These are phyloP conservation scores for Rutstroemia sp. DNA, from an alignment of 2,329 filamentous ascomycete species.

Conservation along the genomic window DNA sequence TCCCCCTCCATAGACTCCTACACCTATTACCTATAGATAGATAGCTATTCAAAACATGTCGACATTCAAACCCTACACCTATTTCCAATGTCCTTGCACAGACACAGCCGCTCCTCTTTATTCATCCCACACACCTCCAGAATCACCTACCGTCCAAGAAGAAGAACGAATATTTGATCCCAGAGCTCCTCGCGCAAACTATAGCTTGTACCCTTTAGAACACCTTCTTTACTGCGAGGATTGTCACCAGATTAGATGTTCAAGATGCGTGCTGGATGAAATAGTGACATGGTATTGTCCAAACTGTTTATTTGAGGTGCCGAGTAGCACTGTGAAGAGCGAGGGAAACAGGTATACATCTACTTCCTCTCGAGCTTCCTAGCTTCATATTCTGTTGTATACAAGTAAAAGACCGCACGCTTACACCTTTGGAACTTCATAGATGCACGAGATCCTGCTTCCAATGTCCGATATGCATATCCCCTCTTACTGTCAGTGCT, in stretches of 20 bases:
- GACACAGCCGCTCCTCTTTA: slow-evolving; percentile 33
- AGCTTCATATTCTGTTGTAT: background rate
- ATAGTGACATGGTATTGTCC: slow-evolving; percentile 94
- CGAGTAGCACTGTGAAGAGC: slow-evolving; percentile 82
- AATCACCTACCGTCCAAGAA: slow-evolving; percentile 43
- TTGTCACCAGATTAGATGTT: slow-evolving; percentile 92
- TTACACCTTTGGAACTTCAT: background rate
- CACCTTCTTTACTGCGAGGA: slow-evolving; percentile 95
- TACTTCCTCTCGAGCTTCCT: background rate
- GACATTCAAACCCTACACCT: slow-evolving; percentile 52
- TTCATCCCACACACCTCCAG: slow-evolving; percentile 30
- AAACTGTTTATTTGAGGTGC: slow-evolving; percentile 91
- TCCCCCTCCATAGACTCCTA: background rate
- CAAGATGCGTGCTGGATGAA: slow-evolving; percentile 85
- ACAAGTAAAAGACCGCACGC: background rate
- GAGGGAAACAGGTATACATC: slow-evolving; percentile 77
- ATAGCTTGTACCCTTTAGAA: slow-evolving; percentile 87
- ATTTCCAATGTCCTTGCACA: slow-evolving; percentile 60
- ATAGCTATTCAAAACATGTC: slow-evolving; percentile 34
- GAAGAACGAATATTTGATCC: slow-evolving; percentile 82
- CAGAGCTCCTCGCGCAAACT: slow-evolving; percentile 75
- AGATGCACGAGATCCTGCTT: slow-evolving; percentile 94
- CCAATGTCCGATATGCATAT: slow-evolving; percentile 83
- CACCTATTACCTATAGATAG: background rate
- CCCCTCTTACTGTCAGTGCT: slow-evolving; percentile 68